Evolutionary conservation across 1,284 basidiomycete species (phyloP).

Genomic region (Papiliotrema flavescens): DNA sequence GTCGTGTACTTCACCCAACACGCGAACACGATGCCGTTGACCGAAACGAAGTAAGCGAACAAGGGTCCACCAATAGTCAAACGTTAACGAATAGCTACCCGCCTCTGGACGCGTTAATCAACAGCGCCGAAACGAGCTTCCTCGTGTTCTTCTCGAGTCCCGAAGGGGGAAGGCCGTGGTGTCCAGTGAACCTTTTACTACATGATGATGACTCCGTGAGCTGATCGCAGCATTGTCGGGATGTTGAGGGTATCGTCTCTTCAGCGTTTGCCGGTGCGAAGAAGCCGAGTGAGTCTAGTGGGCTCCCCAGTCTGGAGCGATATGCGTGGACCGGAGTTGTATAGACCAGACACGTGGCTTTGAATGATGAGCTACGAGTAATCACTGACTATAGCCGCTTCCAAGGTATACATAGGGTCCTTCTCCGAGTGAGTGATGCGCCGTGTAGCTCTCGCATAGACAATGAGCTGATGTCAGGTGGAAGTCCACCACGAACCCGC

Average conservation of each 20-base stretch:
- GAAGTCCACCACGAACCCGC: conserved; percentile 8
- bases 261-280: conserved; percentile 9
- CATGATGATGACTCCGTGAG: not conserved
- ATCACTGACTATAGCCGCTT: conserved; percentile 3
- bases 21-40: no score
- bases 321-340: no score
- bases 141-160: conserved; percentile 11
- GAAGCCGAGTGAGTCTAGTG: conserved; percentile 13
- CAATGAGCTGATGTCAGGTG: conserved; percentile 2
- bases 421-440: conserved; percentile 11
- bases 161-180: conserved; percentile 11
- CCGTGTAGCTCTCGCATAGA: not conserved
- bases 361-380: not conserved
- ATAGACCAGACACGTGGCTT: no score
- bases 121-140: conserved; percentile 3
- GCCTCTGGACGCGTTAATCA: conserved; percentile 7
- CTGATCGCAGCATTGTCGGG: conserved; percentile 14
- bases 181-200: conserved; percentile 6
- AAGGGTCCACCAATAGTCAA: no score
- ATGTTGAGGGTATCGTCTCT: conserved; percentile 15
- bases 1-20: no score
- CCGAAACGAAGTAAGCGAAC: no score
- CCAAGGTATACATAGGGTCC: conserved; percentile 15
- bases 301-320: no score
- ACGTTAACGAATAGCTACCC: conserved; percentile 9